Evolutionary conservation across 441 rosid genomes (phyloP).

Genomic region (Rhodomyrtus psidioides): DNA sequence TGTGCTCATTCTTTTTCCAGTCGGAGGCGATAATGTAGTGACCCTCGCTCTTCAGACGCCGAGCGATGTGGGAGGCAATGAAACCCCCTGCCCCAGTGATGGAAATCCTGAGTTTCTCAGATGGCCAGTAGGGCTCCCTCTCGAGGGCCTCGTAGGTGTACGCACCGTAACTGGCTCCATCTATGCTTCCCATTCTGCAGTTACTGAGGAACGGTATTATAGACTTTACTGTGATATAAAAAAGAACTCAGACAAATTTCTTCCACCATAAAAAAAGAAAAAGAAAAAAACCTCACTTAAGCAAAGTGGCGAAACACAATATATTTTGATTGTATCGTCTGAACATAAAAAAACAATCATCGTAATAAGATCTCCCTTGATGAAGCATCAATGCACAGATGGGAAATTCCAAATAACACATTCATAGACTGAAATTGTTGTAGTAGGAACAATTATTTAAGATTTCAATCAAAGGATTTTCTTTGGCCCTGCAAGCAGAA

Average conservation of each 20-base stretch:
- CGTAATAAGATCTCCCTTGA: not conserved
- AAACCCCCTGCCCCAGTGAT: conserved; percentile 93
- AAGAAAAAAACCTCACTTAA: not conserved
- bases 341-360: not conserved
- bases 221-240: not conserved
- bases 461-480: not conserved
- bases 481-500: not conserved
- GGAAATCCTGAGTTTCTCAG: conserved; percentile 67
- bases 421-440: not conserved
- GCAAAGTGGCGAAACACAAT: not conserved
- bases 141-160: conserved; percentile 78
- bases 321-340: not conserved
- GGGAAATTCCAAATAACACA: not conserved
- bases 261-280: not conserved
- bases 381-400: not conserved
- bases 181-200: conserved; percentile 63
- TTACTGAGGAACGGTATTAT: not conserved
- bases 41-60: conserved; percentile 77
- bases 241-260: not conserved
- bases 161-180: conserved; percentile 53
- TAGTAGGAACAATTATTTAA: not conserved
- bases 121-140: conserved; percentile 88
- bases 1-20: conserved; percentile 99
- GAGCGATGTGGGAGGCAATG: conserved; percentile 95
- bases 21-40: conserved; percentile 73